Evolutionary conservation across 2,329 filamentous ascomycete genomes (phyloP), one percentile per base, ranked within the genome.

Genomic region (Epichloe amarillans): DNA sequence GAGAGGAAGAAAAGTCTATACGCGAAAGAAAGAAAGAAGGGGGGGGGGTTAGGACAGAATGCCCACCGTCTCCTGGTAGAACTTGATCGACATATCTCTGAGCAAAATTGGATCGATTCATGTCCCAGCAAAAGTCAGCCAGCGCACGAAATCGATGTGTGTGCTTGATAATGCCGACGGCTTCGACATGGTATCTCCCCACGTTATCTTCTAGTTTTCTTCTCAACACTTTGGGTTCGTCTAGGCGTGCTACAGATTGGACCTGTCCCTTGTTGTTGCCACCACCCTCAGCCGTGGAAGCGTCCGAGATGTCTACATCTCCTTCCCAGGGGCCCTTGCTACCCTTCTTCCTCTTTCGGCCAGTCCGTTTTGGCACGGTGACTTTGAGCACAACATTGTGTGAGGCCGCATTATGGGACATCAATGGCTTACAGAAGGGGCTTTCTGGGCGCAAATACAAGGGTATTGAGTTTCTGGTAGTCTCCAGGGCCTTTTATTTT

Each of bases 131-230:
- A 61, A 94, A 94, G 66, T 97, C 91, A 8, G 88, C 84, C 56
- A 95, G 74, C 76, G 83, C 83, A 63, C 91, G 80, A 66, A 94
- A 98, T 38, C 91, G 80, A 72, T 97, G 89, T 1, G 85, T 93
- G 57, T 87, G 81, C 50, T 82, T 79, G 54, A 96, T 78, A 19
- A 81, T 67, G 7, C 88, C 88, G 3, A 90, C 75, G 1, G 82
- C 75, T 57, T 89, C 80, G 33, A 88, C 75, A 4, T 74, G 68
- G 63, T 90, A 91, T 8, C 67, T 75, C 8, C 73, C 76, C 0
- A 73, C 69, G 62, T 89, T 93, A 62, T 94, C 88, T 56, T 74
- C 75, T 53, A 95, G 66, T 55, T 77, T 83, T 53, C 76, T 76
- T 37, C 82, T 70, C 33, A 90, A 65, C 8, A 75, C 59, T 17